Conservation (phyloP, 306 rosid species). For the Geum urbanum region DNA sequence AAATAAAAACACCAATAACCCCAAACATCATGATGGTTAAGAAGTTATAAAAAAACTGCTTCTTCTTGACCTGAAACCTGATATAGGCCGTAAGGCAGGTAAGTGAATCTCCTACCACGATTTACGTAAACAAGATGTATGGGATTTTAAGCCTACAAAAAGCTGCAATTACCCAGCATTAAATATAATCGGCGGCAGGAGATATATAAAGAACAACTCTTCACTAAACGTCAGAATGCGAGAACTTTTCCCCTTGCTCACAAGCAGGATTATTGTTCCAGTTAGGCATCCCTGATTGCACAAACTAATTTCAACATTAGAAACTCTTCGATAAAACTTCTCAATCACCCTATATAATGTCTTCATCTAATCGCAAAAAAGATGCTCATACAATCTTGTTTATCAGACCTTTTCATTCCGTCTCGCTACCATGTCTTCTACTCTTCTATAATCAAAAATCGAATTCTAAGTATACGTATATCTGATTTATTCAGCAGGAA, state of each 20-base stretch:
- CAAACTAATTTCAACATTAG: neutral
- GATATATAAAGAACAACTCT: conserved; percentile 89
- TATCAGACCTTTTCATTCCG: no score
- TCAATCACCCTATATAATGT: neutral
- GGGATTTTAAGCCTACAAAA: conserved; percentile 8
- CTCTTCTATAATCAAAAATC: no score
- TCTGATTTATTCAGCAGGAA: no score
- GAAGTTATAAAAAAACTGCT: conserved; percentile 83
- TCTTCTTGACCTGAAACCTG: conserved; percentile 98
- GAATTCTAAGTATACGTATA: no score
- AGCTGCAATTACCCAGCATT: conserved; percentile 73
- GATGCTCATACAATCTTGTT: neutral
- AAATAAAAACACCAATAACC: conserved; percentile 77
- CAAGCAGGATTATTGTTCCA: conserved; percentile 52
- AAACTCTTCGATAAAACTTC: neutral
- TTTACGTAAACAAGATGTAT: neutral
- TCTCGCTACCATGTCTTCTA: no score
- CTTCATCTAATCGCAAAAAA: neutral
- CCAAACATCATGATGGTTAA: conserved; percentile 84
- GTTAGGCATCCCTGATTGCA: conserved; percentile 54
- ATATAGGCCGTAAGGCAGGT: neutral
- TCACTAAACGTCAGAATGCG: conserved; percentile 68
- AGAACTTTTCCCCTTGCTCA: conserved; percentile 72
- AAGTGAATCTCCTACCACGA: neutral
- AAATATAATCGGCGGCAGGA: conserved; percentile 93